phyloP scores from a whole-genome alignment of 345 rosid species.

The Abelmoschus esculentus region DNA sequence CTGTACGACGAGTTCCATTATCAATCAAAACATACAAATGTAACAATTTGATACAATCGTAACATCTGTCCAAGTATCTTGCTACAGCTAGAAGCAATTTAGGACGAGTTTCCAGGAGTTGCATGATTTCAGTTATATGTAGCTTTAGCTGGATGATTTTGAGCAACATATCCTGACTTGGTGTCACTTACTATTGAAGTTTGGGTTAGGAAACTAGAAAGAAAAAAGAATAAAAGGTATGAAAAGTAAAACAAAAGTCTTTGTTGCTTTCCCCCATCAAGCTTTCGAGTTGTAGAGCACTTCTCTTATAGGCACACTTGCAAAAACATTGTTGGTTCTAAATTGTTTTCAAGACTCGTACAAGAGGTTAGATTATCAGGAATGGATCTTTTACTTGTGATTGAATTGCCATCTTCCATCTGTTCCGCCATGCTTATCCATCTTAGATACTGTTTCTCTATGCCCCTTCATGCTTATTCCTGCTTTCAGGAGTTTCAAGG shows the following conservation, averaged over 20 bases:
- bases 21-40: no score
- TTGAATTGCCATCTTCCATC: not conserved
- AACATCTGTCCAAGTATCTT: not conserved
- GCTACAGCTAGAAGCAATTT: not conserved
- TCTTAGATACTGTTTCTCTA: not conserved
- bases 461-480: not conserved
- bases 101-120: not conserved
- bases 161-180: constrained; percentile 1
- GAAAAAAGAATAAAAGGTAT: not conserved
- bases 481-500: constrained; percentile 69
- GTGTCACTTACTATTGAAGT: not conserved
- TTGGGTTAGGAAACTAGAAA: not conserved
- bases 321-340: constrained; percentile 1
- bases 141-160: not conserved
- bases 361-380: no score
- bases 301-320: not conserved
- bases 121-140: not conserved
- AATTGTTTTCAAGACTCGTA: not conserved
- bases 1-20: no score
- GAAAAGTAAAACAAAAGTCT: not conserved
- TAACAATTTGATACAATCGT: no score
- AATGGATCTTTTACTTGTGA: not conserved
- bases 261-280: not conserved
- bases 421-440: not conserved
- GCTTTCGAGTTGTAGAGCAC: not conserved